Conservation (phyloP, 345 rosid species). For the Trapa incisa region DNA sequence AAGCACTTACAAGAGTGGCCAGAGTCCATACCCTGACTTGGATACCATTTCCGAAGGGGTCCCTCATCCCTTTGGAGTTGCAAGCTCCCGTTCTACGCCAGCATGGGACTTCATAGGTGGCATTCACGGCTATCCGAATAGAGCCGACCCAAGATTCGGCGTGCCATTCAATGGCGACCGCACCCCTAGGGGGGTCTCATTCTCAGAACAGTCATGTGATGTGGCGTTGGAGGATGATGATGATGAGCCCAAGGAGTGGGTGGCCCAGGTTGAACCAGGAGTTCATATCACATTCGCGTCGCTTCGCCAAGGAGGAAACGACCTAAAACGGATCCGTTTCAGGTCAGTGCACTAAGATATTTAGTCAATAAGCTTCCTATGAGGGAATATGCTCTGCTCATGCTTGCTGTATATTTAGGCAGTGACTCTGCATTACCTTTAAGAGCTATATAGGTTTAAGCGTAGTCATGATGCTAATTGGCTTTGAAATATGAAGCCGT, state of each 20-base stretch:
- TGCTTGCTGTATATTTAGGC: no score
- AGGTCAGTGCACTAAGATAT: slow-evolving; percentile 19
- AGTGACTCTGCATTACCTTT: neutral
- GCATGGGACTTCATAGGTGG: slow-evolving; percentile 76
- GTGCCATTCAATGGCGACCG: slow-evolving; percentile 33
- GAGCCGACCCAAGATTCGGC: slow-evolving; percentile 38
- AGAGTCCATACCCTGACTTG: slow-evolving; percentile 47
- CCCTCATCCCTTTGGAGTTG: slow-evolving; percentile 58
- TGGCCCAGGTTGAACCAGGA: slow-evolving; percentile 99
- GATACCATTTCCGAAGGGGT: slow-evolving; percentile 69
- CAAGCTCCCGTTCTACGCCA: slow-evolving; percentile 76
- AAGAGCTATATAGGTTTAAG: neutral
- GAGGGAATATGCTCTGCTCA: no score
- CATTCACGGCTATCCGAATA: slow-evolving; percentile 22
- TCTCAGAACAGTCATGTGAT: slow-evolving; percentile 58
- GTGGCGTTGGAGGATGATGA: slow-evolving; percentile 58
- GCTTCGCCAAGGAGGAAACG: slow-evolving; percentile 84
- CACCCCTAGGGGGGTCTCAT: slow-evolving; percentile 30
- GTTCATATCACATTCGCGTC: slow-evolving; percentile 91
- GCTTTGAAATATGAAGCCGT: slow-evolving; percentile 35
- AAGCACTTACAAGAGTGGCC: slow-evolving; percentile 55
- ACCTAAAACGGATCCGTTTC: slow-evolving; percentile 93
- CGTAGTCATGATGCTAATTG: slow-evolving; percentile 11
- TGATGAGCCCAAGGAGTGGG: slow-evolving; percentile 84
- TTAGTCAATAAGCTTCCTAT: no score